A percentile compares a stretch with the other conserved stretches of the same genome.
Evolutionary conservation across 192 early-diverging fungal genomes (phyloP).

Genomic region (Glomus cerebriforme): DNA sequence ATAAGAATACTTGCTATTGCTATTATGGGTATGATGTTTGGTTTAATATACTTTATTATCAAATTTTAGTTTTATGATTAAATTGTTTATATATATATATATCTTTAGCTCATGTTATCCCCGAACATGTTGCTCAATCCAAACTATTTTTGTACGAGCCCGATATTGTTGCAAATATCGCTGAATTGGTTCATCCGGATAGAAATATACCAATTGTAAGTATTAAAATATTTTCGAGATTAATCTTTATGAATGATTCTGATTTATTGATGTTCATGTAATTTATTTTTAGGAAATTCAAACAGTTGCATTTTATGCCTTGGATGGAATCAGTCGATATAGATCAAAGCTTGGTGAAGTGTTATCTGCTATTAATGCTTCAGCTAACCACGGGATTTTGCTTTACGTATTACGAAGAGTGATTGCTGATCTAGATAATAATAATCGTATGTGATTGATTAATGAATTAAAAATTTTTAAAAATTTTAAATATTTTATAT

Average conservation of each 20-base stretch:
- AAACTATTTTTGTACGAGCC: constrained; percentile 88
- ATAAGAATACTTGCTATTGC: constrained; percentile 80
- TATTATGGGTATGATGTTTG: constrained; percentile 63
- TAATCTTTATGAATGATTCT: background rate
- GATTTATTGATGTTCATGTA: background rate
- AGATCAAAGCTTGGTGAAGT: constrained; percentile 77
- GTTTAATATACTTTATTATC: background rate
- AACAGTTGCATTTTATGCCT: constrained; percentile 75
- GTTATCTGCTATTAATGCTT: constrained; percentile 84
- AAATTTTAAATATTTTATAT: background rate
- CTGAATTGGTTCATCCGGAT: constrained; percentile 72
- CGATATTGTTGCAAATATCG: constrained; percentile 76
- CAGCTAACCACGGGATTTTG: constrained; percentile 90
- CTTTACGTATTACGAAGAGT: constrained; percentile 81
- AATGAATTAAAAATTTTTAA: background rate
- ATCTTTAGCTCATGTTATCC: constrained; percentile 55
- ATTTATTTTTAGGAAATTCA: constrained; percentile 61
- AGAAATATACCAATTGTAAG: constrained; percentile 63
- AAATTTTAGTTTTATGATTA: background rate
- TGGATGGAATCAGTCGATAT: constrained; percentile 85
- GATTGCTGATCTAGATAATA: constrained; percentile 53
- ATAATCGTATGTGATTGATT: constrained; percentile 33
- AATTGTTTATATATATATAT: constrained; percentile 7
- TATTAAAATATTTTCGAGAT: background rate
- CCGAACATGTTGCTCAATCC: constrained; percentile 64